Evolutionary conservation across 768 basidiomycete genomes (phyloP), one percentile per base, ranked within the genome.

Genomic region (Symmetrospora coprosmae): DNA sequence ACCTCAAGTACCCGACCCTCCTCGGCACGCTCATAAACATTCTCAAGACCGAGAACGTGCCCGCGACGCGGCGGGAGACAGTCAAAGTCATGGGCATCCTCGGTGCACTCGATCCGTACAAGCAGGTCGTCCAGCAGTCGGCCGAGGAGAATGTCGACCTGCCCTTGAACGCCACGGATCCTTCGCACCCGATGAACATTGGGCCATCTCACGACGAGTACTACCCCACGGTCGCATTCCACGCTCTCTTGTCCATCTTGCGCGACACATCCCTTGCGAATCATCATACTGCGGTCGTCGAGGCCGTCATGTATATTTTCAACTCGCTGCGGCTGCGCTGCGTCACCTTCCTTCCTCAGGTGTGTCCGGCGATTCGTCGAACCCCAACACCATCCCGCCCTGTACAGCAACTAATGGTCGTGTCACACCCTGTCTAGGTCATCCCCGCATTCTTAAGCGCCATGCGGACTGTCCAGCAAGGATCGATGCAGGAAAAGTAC

Each of bases 291-390:
- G 85, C 83, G 23, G 92, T 91, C 46, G 90, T 97, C 59, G 90
- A 97, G 71, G 90, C 90, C 1, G 85, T 99, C 66, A 96, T 97
- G 88, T 85, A 88, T 45, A 97, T 99, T 63, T 99, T 97, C 79
- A 90, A 91, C 73, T 94, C 90, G 0, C 91, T 97, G 70, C 90
- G 92, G 14, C 75, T 97, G 70, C 90, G 91, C 77, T 94, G 89
- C 71, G 90, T 92, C 19, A 81, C 86, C 1, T 97, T 96, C 74
- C 74, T 99, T 25, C 87, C 92, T 41, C 90, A 94, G 77, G 88
- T 89, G 70, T 50, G 71, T 49, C 25, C 35, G 17, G 19, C 14
- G 13, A 28, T 17, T 14, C 43, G 16, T 37, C 4, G n/a, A n/a
- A n/a, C 7, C 13, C 27, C 14, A 50, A 6, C 17, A 14, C 6